Base-by-base conservation (phyloP, 768 basidiomycete genomes). In the Lactarius pseudohatsudake region DNA sequence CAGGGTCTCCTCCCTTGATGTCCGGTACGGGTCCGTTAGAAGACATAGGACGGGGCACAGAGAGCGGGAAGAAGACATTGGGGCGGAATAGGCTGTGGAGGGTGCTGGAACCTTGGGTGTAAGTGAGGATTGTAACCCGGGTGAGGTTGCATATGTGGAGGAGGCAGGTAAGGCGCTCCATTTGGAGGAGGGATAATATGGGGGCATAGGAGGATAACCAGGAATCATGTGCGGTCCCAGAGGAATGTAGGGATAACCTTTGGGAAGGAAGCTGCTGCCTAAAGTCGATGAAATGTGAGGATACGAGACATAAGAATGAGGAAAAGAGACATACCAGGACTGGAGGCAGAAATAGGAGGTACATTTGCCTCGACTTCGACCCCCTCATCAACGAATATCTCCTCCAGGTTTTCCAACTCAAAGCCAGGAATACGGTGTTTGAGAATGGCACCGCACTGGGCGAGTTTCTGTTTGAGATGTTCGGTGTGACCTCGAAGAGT, bases 401-500 rank as follows among this genome's bases (percentile, higher is more conserved):
- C 85, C 34, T 93, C 89, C 73, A 94, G 79, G 69, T 81, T 82
- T 1, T 26, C 26, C 26, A 26, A 26, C 26, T 26, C 26, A 74
- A 92, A 94, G 67, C 81, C 84, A 0, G 88, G 86, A 62, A 87
- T 80, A 71, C 85, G 85, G 26, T 85, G 85, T 77, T 90, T 90
- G 72, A 94, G 85, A 54, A 94, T 85, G 20, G 87, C 87, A 67
- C 87, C 85, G 72, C 91, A 93, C 69, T 91, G 89, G 1, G 84
- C 80, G 58, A 94, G 84, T 79, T 91, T 88, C 70, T 86, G 84
- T 79, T 94, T 92, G 75, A 94, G 78, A 68, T 83, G 88, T 74
- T 93, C 92, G 0, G 90, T 89, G 76, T 94, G 88, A 41, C 92
- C 92, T 43, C 92, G 82, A 2, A 89, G 90, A 59, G 91, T 93